phyloP scores from a whole-genome alignment of 2,329 filamentous ascomycete species.

The Colletotrichum musicola region DNA sequence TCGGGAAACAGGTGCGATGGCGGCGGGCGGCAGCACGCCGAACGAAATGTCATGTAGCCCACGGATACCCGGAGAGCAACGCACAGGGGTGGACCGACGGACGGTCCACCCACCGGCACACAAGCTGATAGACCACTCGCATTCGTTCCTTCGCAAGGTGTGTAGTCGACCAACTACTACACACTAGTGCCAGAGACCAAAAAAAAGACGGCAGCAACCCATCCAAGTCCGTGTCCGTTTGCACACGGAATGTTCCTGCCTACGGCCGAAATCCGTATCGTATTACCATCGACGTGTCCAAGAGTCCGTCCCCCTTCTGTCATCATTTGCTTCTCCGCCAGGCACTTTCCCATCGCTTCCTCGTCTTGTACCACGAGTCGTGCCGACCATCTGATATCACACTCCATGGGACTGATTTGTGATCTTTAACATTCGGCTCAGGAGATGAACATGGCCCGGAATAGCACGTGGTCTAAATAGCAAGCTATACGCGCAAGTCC shows the following conservation, averaged over 20 bases:
- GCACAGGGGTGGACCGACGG: too few relatives aligned
- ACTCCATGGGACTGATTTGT: slow-evolving; percentile 6
- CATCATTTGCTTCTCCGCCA: not conserved
- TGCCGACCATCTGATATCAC: not conserved
- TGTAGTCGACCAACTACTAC: too few relatives aligned
- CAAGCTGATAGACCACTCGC: too few relatives aligned
- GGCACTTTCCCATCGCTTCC: slow-evolving; percentile 2
- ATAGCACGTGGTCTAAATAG: not conserved
- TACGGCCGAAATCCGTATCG: not conserved
- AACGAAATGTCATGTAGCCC: not conserved
- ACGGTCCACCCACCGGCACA: too few relatives aligned
- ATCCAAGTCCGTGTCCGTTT: not conserved
- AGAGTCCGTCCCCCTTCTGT: not conserved
- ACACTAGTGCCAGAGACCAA: not conserved
- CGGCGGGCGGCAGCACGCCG: not conserved
- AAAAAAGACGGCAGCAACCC: not conserved
- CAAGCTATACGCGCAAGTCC: too few relatives aligned
- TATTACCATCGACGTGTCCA: not conserved
- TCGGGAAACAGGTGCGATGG: not conserved
- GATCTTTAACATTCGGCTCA: slow-evolving; percentile 8
- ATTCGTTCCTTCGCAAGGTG: too few relatives aligned
- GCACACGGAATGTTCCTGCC: not conserved
- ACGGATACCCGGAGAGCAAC: not conserved
- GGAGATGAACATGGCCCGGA: not conserved
- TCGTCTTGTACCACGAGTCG: not conserved